phyloP scores from a whole-genome alignment of 305 asterid genomes.

The Petunia hybrid region DNA sequence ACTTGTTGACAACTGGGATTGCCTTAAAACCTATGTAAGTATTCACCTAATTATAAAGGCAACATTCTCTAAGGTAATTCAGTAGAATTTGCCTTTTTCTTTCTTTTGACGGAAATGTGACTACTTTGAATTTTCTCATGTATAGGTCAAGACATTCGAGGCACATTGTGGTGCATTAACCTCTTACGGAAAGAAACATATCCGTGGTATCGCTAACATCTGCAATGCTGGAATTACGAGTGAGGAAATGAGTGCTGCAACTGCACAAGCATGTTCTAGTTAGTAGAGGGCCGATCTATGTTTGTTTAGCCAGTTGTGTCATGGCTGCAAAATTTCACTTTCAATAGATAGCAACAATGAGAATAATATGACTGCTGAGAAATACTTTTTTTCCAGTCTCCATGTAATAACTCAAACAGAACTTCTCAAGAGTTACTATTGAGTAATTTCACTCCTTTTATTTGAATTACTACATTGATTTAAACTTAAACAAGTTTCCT shows the following conservation, averaged over 20 bases:
- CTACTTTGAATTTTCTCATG: background rate
- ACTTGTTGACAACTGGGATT: constrained; percentile 84
- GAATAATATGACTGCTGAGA: background rate
- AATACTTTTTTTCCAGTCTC: background rate
- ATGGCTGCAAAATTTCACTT: constrained; percentile 6
- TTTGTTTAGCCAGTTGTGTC: background rate
- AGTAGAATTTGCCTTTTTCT: background rate
- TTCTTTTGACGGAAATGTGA: background rate
- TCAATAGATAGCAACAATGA: background rate
- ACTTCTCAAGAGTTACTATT: background rate
- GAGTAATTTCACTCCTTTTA: background rate
- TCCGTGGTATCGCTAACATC: background rate
- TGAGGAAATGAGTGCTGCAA: background rate
- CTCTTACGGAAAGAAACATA: background rate
- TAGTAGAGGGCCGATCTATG: background rate
- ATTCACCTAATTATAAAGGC: background rate
- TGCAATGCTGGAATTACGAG: background rate
- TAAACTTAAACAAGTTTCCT: too few species aligned
- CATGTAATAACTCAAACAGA: background rate
- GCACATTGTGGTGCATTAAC: background rate
- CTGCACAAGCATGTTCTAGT: constrained; percentile 1
- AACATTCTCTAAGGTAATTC: background rate
- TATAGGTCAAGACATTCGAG: background rate
- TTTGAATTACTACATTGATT: background rate
- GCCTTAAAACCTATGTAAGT: constrained; percentile 87